Conservation (phyloP, 805 yeast genomes). For the Kodamaea restingae region DNA sequence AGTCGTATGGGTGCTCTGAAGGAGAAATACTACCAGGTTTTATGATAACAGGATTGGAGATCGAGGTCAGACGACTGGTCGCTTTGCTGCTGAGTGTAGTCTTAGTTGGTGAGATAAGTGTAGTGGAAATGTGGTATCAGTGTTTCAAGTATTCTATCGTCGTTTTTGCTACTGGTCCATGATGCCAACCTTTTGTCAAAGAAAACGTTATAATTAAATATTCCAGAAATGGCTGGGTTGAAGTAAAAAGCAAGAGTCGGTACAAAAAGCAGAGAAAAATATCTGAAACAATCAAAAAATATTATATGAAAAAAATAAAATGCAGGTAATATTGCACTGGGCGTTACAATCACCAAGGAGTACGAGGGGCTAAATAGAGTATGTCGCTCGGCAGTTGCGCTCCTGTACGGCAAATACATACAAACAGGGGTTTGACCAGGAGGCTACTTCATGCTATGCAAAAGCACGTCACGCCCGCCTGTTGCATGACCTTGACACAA, state of each 20-base stretch:
- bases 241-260: constrained; percentile 1
- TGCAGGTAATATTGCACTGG: constrained; percentile 1
- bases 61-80: too few species aligned
- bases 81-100: too few species aligned
- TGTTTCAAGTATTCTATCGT: too few species aligned
- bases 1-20: too few species aligned
- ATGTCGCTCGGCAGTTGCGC: neutral
- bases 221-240: neutral
- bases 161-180: neutral
- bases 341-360: neutral
- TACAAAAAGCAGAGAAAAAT: neutral
- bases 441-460: neutral
- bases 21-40: too few species aligned
- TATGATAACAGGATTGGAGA: too few species aligned
- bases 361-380: neutral
- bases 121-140: neutral
- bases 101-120: too few species aligned
- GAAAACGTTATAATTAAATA: constrained; percentile 8
- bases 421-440: neutral
- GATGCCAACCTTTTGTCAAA: constrained; percentile 2
- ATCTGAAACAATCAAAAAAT: constrained; percentile 1
- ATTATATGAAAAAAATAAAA: neutral
- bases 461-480: neutral
- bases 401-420: neutral
- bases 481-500: too few species aligned